Conservation (phyloP, 2,329 filamentous ascomycete species). For the Colletotrichum musae region DNA sequence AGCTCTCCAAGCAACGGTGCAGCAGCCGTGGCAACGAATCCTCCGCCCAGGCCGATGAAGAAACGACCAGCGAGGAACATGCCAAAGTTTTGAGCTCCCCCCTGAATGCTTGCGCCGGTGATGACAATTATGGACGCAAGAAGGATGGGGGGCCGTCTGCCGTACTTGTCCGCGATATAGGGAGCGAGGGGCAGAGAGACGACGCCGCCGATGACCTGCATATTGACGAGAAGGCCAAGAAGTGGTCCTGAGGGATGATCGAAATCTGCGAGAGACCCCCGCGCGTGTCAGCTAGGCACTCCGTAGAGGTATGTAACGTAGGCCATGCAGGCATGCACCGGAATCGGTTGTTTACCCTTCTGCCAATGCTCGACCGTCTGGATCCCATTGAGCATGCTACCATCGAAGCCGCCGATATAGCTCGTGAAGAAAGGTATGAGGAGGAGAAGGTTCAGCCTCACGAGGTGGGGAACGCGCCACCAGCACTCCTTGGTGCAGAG, state of each 20-base stretch:
- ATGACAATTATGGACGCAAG: too few relatives aligned
- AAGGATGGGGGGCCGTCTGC: slow-evolving; percentile 47
- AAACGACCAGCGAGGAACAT: too few relatives aligned
- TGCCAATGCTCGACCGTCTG: slow-evolving; percentile 51
- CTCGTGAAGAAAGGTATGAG: slow-evolving; percentile 50
- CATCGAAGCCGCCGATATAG: slow-evolving; percentile 51
- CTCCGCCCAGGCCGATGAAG: slow-evolving; percentile 18
- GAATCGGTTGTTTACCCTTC: background rate
- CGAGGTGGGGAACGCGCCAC: slow-evolving; percentile 43
- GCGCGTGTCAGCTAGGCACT: too few relatives aligned
- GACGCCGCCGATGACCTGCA: slow-evolving; percentile 35
- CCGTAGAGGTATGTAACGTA: too few relatives aligned
- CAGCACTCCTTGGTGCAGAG: slow-evolving; percentile 36
- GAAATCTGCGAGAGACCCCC: too few relatives aligned
- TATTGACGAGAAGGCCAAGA: background rate
- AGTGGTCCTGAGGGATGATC: too few relatives aligned
- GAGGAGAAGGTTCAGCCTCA: slow-evolving; percentile 51
- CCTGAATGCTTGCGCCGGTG: too few relatives aligned
- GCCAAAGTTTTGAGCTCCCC: too few relatives aligned
- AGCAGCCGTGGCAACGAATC: slow-evolving; percentile 49
- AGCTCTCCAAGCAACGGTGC: slow-evolving; percentile 52
- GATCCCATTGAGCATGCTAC: slow-evolving; percentile 51
- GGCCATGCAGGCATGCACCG: too few relatives aligned
- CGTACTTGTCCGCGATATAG: slow-evolving; percentile 50
- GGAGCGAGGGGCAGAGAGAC: slow-evolving; percentile 53